phyloP scores from a whole-genome alignment of 371 early-diverging fungal species.

The Quaeritorhiza haematococci region DNA sequence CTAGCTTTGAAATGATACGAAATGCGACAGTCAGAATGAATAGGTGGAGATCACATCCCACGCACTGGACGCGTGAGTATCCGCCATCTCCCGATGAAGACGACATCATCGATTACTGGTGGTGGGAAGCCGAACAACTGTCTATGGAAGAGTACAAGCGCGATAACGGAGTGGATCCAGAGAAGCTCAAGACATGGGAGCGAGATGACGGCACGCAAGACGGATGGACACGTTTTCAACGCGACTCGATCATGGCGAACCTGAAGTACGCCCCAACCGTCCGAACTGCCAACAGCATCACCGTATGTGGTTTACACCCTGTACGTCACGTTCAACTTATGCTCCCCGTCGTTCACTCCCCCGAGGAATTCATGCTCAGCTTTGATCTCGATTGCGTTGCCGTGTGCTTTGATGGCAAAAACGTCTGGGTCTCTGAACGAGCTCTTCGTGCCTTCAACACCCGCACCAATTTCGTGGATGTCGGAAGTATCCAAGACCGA shows the following conservation, averaged over 20 bases:
- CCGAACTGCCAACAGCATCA: slow-evolving; percentile 19
- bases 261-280: slow-evolving; percentile 15
- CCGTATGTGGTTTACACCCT: slow-evolving; percentile 17
- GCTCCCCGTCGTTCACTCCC: slow-evolving; percentile 17
- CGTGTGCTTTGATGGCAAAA: slow-evolving; percentile 20
- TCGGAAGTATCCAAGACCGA: slow-evolving; percentile 6
- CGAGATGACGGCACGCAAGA: too few species aligned
- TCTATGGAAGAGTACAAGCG: not conserved
- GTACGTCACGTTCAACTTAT: slow-evolving; percentile 21
- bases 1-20: too few species aligned
- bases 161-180: not conserved
- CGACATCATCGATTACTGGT: not conserved
- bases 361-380: slow-evolving; percentile 17
- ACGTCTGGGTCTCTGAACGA: slow-evolving; percentile 22
- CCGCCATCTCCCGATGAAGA: too few species aligned
- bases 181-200: too few species aligned
- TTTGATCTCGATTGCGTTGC: slow-evolving; percentile 27
- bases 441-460: slow-evolving; percentile 24
- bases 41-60: too few species aligned
- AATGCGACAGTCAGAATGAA: too few species aligned
- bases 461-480: slow-evolving; percentile 22
- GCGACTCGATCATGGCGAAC: slow-evolving; percentile 4
- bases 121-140: not conserved
- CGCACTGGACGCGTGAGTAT: too few species aligned
- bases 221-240: slow-evolving; percentile 8